Conservation (phyloP, 441 rosid species). For the Isatis lusitanica region DNA sequence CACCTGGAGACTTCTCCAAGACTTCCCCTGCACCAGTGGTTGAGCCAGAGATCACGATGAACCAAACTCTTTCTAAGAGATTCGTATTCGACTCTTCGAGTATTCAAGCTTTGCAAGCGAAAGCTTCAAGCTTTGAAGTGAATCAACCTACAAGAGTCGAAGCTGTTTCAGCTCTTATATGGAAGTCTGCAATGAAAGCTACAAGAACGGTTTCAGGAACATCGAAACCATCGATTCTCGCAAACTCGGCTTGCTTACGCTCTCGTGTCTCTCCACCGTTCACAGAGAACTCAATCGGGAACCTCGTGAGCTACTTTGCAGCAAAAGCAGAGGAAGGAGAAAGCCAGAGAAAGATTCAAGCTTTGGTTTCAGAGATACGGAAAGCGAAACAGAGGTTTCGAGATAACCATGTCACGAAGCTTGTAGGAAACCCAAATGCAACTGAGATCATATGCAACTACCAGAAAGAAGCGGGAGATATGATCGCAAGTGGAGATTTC, state of each 20-base stretch:
- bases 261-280: conserved; percentile 22
- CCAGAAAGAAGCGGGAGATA: conserved; percentile 29
- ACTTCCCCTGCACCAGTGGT: conserved; percentile 23
- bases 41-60: conserved; percentile 22
- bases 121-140: conserved; percentile 29
- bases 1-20: conserved; percentile 34
- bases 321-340: conserved; percentile 31
- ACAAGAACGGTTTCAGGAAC: conserved; percentile 28
- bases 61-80: conserved; percentile 29
- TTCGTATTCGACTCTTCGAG: conserved; percentile 30
- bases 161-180: conserved; percentile 42
- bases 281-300: conserved; percentile 30
- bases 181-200: conserved; percentile 36
- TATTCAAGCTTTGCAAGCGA: conserved; percentile 33
- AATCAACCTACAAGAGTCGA: conserved; percentile 43
- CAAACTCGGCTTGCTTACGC: conserved; percentile 28
- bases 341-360: conserved; percentile 28
- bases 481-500: conserved; percentile 19
- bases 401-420: conserved; percentile 13
- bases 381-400: conserved; percentile 30
- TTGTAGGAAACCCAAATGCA: conserved; percentile 6
- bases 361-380: conserved; percentile 23
- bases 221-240: conserved; percentile 30
- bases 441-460: conserved; percentile 11
- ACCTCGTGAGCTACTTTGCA: conserved; percentile 33